Evolutionary conservation across 2,329 filamentous ascomycete genomes (phyloP), one percentile per base, ranked within the genome.

Genomic region (Xylaria sp.): DNA sequence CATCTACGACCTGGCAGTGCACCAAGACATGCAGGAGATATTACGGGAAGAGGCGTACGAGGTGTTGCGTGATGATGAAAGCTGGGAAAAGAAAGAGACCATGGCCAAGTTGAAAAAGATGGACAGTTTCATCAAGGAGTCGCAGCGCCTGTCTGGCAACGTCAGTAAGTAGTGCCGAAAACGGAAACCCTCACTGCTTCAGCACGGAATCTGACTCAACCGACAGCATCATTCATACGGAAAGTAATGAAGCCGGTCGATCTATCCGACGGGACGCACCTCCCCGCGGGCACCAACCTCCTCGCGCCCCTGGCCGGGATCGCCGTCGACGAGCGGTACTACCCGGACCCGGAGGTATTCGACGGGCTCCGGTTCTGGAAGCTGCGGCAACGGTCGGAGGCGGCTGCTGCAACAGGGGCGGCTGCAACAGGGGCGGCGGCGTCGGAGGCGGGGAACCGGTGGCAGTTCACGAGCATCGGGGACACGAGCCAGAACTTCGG

Each of bases 241-340:
- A 80, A 78, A 57, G 79, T 81, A 8, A 68, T 79, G 34, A 74
- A 77, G 59, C 71, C 76, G 3, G 74, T 84, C 60, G 75, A 74
- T 2, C 76, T 84, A 1, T 82, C 80, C 41, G 80, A 81, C 63
- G 82, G 82, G 16, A 78, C 82, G 44, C 72, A 75, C 34, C 71
- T 80, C 8, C 76, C 77, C 0, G 67, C 71, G 1, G 77, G 76
- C 22, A 72, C 73, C 5, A 69, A 71, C n/a, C 70, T 80, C 26
- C 72, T 79, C 52, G 66, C 76, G 0, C 72, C 77, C 0, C 56
- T 69, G 11, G 65, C 70, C 17, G 72, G 70, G 22, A 60, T 75
- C 52, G 68, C 67, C 44, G 62, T 61, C 2, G 77, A 80, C 60
- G 62, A 70, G 7, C 68, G 69, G 1, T 59, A 71, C 44, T 74